Evolutionary conservation across 225 moss, liverwort and hornwort species (phyloP).

Genomic region (Bryum argenteum): DNA sequence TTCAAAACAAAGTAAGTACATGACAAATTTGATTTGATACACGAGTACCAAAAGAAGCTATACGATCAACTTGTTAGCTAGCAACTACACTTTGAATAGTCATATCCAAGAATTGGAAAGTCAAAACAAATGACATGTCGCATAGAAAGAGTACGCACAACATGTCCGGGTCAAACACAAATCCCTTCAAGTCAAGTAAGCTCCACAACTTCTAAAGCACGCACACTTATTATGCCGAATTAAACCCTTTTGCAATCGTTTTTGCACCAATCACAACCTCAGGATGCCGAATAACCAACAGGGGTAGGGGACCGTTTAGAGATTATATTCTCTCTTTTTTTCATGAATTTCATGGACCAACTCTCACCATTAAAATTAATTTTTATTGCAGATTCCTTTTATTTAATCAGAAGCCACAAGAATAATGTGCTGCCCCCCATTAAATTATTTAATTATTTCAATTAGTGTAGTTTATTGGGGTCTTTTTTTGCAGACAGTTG

Average conservation of each 20-base stretch:
- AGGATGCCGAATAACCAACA: too few relatives aligned
- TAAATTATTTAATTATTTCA: not conserved
- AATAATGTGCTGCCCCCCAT: conserved; percentile 2
- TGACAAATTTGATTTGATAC: too few relatives aligned
- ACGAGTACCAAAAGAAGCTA: not conserved
- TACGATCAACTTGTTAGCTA: not conserved
- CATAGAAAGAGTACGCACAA: not conserved
- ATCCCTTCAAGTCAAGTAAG: not conserved
- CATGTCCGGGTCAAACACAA: not conserved
- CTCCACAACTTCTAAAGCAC: not conserved
- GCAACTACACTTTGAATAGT: not conserved
- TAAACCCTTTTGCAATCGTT: conserved; percentile 18
- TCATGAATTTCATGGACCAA: not conserved
- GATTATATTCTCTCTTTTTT: not conserved
- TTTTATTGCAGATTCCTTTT: conserved; percentile 7
- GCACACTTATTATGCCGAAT: not conserved
- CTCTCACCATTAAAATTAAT: conserved; percentile 19
- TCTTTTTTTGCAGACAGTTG: not conserved
- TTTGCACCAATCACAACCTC: not conserved
- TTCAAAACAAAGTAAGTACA: too few relatives aligned
- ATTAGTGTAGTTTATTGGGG: not conserved
- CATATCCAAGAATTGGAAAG: too few relatives aligned
- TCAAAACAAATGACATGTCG: not conserved
- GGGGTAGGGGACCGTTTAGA: not conserved
- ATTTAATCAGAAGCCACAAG: conserved; percentile 12